Evolutionary conservation across 2,329 filamentous ascomycete species (phyloP).

Genomic region (Canariomyces notabilis): DNA sequence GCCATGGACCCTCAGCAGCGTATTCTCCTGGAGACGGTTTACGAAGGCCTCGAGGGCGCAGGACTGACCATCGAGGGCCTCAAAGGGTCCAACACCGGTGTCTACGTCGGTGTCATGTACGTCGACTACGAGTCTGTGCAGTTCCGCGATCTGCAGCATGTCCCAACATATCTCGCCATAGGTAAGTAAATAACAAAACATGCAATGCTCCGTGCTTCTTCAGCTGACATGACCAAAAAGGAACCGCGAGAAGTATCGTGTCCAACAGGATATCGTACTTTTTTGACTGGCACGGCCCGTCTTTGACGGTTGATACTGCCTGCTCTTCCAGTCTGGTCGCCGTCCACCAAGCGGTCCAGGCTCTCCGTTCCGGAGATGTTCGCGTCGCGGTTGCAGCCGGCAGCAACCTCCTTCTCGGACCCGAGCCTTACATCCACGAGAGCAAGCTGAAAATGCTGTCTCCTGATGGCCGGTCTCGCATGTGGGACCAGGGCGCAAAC

Average conservation of each 20-base stretch:
- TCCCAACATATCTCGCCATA: not conserved
- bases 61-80: constrained; percentile 27
- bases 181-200: no score
- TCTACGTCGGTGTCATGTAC: constrained; percentile 24
- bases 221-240: constrained; percentile 21
- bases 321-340: constrained; percentile 13
- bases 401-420: constrained; percentile 30
- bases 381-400: constrained; percentile 31
- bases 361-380: constrained; percentile 26
- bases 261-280: constrained; percentile 15
- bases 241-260: constrained; percentile 32
- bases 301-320: constrained; percentile 14
- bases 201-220: no score
- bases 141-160: not conserved
- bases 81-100: constrained; percentile 10
- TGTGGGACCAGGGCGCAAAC: constrained; percentile 42
- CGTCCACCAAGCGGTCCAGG: constrained; percentile 2
- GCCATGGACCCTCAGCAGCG: constrained; percentile 33
- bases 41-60: constrained; percentile 32
- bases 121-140: constrained; percentile 22
- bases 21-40: constrained; percentile 32
- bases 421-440: constrained; percentile 32
- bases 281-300: constrained; percentile 10
- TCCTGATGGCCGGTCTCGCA: constrained; percentile 32
- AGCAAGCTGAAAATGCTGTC: constrained; percentile 35